Conservation (phyloP, 148 eudicot species). For the Cornus suecica region DNA sequence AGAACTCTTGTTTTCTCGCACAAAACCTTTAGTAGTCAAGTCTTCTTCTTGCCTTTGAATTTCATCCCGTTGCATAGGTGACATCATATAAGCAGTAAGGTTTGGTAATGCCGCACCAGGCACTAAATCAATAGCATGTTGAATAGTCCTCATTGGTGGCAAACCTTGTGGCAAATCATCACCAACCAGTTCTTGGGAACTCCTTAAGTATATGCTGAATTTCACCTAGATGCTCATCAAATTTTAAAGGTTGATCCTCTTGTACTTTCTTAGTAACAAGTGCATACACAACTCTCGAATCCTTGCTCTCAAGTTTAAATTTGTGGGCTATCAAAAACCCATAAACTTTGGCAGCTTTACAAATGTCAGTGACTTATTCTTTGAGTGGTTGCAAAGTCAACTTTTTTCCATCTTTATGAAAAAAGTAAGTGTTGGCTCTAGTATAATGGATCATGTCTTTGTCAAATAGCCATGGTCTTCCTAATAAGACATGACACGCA, state of each 20-base stretch:
- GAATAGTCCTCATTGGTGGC: too few relatives aligned
- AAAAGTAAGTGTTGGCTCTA: not conserved
- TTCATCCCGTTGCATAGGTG: too few relatives aligned
- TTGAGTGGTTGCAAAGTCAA: too few relatives aligned
- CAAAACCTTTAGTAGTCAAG: not conserved
- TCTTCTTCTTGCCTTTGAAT: not conserved
- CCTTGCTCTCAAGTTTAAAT: not conserved
- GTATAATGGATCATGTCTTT: not conserved
- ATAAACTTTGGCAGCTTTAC: too few relatives aligned
- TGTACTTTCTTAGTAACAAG: not conserved
- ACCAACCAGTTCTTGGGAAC: too few relatives aligned
- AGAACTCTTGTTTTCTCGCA: not conserved
- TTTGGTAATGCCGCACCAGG: not conserved
- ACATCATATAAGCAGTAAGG: not conserved
- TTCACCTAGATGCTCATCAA: not conserved
- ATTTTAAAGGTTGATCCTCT: too few relatives aligned
- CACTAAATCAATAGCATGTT: slow-evolving; percentile 2
- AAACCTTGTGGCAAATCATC: too few relatives aligned
- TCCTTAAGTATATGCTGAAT: not conserved
- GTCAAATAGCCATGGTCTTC: not conserved
- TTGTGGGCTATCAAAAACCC: too few relatives aligned
- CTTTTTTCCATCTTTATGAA: too few relatives aligned
- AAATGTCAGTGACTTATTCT: too few relatives aligned
- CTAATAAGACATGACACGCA: too few relatives aligned
- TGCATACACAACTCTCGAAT: not conserved